Conservation (phyloP, 352 stramenopile genomes). For the Globisporangium recalcitrans region DNA sequence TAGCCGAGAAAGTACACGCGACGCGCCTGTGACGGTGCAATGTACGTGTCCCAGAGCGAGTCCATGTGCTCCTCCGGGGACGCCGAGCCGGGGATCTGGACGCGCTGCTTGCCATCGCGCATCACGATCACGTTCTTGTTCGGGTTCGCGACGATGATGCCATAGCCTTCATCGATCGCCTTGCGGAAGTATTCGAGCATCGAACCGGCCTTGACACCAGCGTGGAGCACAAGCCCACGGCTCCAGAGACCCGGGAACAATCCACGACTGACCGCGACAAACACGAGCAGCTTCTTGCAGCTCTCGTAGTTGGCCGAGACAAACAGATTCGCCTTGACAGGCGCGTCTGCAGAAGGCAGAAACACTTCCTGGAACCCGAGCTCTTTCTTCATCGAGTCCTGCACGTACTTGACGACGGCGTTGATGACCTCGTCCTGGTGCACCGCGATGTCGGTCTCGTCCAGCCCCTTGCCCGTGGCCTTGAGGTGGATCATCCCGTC, state of each 20-base stretch:
- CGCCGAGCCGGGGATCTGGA: conserved; percentile 79
- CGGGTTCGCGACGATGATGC: conserved; percentile 85
- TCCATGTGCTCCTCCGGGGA: conserved; percentile 88
- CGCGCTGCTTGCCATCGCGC: conserved; percentile 69
- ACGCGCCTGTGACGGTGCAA: conserved; percentile 42
- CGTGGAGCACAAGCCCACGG: conserved; percentile 76
- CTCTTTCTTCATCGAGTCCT: conserved; percentile 79
- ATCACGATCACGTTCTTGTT: conserved; percentile 88
- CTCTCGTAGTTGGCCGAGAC: conserved; percentile 78
- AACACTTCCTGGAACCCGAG: conserved; percentile 75
- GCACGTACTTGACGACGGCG: conserved; percentile 79
- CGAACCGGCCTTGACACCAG: conserved; percentile 79
- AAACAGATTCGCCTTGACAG: conserved; percentile 82
- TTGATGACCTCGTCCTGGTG: conserved; percentile 88
- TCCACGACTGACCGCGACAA: conserved; percentile 77
- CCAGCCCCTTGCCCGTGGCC: conserved; percentile 72
- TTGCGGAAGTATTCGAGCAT: conserved; percentile 90
- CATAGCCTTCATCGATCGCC: conserved; percentile 78
- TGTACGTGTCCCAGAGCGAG: conserved; percentile 84
- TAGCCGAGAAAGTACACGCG: conserved; percentile 87
- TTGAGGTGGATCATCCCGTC: conserved; percentile 85
- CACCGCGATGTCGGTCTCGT: conserved; percentile 81
- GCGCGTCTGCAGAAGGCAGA: conserved; percentile 57
- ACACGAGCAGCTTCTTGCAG: conserved; percentile 79
- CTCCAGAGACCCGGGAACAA: conserved; percentile 85